Evolutionary conservation across 2,329 filamentous ascomycete species (phyloP).

Genomic region (Pseudogymnoascus sp.): DNA sequence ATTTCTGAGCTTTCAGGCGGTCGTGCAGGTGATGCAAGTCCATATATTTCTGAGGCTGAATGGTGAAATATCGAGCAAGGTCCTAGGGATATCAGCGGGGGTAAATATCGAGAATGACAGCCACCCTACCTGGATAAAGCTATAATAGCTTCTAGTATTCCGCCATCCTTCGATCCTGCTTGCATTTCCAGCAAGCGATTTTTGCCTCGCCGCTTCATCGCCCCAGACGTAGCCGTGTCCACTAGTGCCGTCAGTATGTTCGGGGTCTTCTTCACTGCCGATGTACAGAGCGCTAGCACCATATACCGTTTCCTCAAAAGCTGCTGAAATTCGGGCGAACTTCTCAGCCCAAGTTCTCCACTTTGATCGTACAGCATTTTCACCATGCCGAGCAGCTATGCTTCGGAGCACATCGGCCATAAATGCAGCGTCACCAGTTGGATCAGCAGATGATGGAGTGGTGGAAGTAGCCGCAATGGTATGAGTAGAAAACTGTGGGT

Average conservation of each 20-base stretch:
- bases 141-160: conserved; percentile 90
- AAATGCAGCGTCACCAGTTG: conserved; percentile 80
- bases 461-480: conserved; percentile 31
- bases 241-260: conserved; percentile 48
- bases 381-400: conserved; percentile 77
- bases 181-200: conserved; percentile 84
- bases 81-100: neutral
- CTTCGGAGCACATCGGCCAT: conserved; percentile 79
- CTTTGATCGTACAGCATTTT: conserved; percentile 82
- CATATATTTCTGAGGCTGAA: conserved; percentile 51
- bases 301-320: conserved; percentile 93
- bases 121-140: conserved; percentile 69
- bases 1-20: conserved; percentile 71
- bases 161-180: conserved; percentile 95
- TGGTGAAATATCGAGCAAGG: neutral
- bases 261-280: conserved; percentile 62
- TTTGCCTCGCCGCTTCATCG: conserved; percentile 69
- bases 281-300: conserved; percentile 86
- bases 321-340: conserved; percentile 84
- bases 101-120: conserved; percentile 11
- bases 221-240: conserved; percentile 96
- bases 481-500: conserved; percentile 46
- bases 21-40: conserved; percentile 92
- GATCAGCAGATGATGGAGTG: conserved; percentile 41
- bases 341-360: conserved; percentile 93